Conservation (phyloP, 768 basidiomycete species). For the Mrakia hoshinonis region DNA sequence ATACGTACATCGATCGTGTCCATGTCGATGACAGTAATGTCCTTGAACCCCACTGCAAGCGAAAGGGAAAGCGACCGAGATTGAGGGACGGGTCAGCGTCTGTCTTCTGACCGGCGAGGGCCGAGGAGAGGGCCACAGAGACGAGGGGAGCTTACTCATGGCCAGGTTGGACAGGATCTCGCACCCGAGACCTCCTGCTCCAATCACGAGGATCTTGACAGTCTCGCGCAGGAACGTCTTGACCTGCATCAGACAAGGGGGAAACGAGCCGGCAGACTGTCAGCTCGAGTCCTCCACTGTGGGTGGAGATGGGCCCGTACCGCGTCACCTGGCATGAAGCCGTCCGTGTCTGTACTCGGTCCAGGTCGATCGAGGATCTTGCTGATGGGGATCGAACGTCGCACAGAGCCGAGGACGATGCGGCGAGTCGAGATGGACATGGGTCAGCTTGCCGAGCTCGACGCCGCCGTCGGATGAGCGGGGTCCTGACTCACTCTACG, state of each 20-base stretch:
- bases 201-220: conserved; percentile 93
- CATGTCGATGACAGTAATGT: conserved; percentile 99
- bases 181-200: conserved; percentile 90
- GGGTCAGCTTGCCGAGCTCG: neutral
- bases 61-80: neutral
- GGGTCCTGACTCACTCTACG: conserved; percentile 14
- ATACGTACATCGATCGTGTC: conserved; percentile 28
- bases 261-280: neutral
- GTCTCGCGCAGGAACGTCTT: conserved; percentile 73
- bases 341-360: conserved; percentile 12
- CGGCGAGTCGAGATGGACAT: neutral
- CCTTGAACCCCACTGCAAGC: conserved; percentile 69
- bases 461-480: neutral
- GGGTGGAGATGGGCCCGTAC: neutral
- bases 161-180: conserved; percentile 97
- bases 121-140: too few relatives aligned
- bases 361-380: conserved; percentile 27
- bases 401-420: neutral
- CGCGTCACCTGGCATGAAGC: conserved; percentile 7
- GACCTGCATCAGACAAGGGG: conserved; percentile 49
- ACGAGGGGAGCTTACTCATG: conserved; percentile 45
- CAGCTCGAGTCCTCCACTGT: neutral
- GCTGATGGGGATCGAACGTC: neutral
- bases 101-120: neutral
- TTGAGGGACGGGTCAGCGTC: too few relatives aligned